Conservation (phyloP, 805 yeast species). For the Schizosaccharomyces cryophilus region DNA sequence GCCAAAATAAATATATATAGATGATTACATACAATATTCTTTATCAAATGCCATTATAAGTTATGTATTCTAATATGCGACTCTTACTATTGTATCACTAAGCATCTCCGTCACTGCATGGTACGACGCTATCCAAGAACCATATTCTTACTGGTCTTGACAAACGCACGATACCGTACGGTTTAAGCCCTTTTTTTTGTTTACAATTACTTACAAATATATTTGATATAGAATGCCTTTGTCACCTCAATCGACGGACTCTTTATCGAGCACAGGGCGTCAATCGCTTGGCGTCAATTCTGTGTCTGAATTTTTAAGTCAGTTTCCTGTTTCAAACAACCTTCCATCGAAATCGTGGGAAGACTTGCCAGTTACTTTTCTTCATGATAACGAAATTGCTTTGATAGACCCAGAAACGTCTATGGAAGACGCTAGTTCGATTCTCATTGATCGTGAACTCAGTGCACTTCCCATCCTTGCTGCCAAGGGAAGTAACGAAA, state of each 20-base stretch:
- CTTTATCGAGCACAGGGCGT: background rate
- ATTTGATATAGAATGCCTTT: background rate
- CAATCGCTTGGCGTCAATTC: background rate
- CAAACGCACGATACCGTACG: background rate
- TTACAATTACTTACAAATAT: background rate
- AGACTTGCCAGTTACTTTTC: background rate
- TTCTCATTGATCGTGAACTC: slow-evolving; percentile 41
- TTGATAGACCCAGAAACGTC: slow-evolving; percentile 40
- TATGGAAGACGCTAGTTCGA: slow-evolving; percentile 74
- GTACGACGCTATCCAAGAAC: background rate
- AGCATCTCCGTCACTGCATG: background rate
- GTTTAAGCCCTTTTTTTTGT: background rate
- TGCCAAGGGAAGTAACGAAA: slow-evolving; percentile 24
- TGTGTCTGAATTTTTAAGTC: background rate
- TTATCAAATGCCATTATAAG: too few relatives aligned
- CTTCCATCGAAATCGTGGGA: background rate
- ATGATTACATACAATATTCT: too few relatives aligned
- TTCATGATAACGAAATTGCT: slow-evolving; percentile 36
- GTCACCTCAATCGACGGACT: background rate
- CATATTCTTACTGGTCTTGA: background rate
- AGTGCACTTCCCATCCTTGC: slow-evolving; percentile 59
- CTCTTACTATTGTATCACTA: background rate
- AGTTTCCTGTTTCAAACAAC: background rate
- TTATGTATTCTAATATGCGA: too few relatives aligned
- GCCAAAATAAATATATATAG: too few relatives aligned